Percentiles rank a stretch among this genome's conserved stretches.
Evolutionary conservation across 2,329 filamentous ascomycete genomes (phyloP).

Genomic region (Pleoardoris graminearum): DNA sequence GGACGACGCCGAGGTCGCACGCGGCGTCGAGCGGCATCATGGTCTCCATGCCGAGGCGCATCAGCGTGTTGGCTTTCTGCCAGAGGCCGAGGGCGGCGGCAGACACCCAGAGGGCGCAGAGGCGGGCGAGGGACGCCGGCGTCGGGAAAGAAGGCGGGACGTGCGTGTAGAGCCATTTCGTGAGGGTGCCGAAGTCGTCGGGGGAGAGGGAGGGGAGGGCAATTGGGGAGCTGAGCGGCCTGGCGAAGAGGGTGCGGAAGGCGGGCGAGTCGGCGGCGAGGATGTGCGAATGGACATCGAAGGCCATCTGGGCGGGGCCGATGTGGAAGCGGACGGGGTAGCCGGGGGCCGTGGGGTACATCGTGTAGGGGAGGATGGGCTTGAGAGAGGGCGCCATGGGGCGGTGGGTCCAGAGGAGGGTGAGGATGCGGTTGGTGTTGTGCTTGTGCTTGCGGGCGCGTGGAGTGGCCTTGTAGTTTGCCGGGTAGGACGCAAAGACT

Average conservation of each 20-base stretch:
- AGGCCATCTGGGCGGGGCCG: background rate
- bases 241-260: background rate
- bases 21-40: conserved; percentile 4
- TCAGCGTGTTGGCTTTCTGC: conserved; percentile 10
- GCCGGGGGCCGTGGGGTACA: background rate
- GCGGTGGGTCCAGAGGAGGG: background rate
- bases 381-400: background rate
- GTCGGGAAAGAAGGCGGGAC: background rate
- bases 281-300: conserved; percentile 10
- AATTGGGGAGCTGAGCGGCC: background rate
- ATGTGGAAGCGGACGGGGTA: conserved; percentile 5
- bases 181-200: background rate
- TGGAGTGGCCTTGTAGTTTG: too few species aligned
- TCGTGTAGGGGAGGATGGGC: background rate
- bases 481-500: too few species aligned
- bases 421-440: background rate
- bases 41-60: conserved; percentile 14
- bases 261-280: conserved; percentile 4
- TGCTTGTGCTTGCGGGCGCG: background rate
- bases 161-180: conserved; percentile 8
- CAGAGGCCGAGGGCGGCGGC: conserved; percentile 9
- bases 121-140: background rate
- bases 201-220: background rate
- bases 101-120: conserved; percentile 1
- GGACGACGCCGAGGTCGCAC: conserved; percentile 1